Evolutionary conservation across 768 basidiomycete species (phyloP).

Genomic region (Collybiopsis confluens): DNA sequence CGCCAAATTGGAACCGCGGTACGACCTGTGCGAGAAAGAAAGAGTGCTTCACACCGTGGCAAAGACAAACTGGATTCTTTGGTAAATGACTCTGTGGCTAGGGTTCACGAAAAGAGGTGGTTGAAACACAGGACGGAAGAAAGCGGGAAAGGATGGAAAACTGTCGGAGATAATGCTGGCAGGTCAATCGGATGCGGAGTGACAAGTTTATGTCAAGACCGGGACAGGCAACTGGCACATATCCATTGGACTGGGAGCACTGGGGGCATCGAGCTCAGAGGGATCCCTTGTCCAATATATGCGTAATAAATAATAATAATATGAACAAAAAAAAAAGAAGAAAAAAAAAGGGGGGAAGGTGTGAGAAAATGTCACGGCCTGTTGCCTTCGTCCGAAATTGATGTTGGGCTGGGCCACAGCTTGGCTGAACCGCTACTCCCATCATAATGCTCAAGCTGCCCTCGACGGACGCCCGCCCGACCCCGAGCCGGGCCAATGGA

Average conservation of each 20-base stretch:
- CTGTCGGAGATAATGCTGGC: conserved; percentile 1
- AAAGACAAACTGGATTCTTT: too few relatives aligned
- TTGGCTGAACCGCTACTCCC: conserved; percentile 4
- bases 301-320: not conserved
- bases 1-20: too few relatives aligned
- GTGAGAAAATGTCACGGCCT: not conserved
- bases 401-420: conserved; percentile 3
- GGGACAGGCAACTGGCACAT: too few relatives aligned
- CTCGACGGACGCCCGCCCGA: not conserved
- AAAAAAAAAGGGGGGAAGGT: not conserved
- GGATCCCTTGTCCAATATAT: too few relatives aligned
- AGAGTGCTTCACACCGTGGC: too few relatives aligned
- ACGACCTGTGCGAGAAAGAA: not conserved
- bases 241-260: too few relatives aligned
- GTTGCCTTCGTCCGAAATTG: conserved; percentile 4
- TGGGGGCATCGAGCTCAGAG: too few relatives aligned
- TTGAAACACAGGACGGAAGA: not conserved
- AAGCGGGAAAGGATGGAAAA: not conserved
- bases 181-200: not conserved
- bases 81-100: too few relatives aligned
- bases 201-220: not conserved
- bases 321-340: not conserved
- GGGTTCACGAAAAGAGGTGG: too few relatives aligned
- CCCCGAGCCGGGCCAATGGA: not conserved
- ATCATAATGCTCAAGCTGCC: conserved; percentile 8